Percentiles rank a stretch among this genome's conserved stretches.
phyloP scores from a whole-genome alignment of 2,329 filamentous ascomycete species.

The Ophiostoma montium region DNA sequence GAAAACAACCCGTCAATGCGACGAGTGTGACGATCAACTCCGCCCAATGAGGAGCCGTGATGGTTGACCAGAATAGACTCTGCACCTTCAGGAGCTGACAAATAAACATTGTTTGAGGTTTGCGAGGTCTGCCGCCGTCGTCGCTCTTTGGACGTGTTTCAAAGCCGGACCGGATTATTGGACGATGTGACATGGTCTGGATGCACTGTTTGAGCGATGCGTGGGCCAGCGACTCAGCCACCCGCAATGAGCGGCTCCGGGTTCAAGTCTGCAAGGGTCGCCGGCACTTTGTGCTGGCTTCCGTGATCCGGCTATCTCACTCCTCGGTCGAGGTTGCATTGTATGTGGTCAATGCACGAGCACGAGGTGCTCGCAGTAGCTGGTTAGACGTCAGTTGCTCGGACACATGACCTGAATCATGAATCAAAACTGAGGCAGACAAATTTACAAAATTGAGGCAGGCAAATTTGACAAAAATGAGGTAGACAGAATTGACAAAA shows the following conservation, averaged over 20 bases:
- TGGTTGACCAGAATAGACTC: neutral
- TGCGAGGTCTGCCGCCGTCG: too few relatives aligned
- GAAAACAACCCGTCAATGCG: slow-evolving; percentile 10
- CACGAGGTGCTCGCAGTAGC: too few relatives aligned
- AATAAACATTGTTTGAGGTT: too few relatives aligned
- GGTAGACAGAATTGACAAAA: too few relatives aligned
- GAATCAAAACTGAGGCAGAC: too few relatives aligned
- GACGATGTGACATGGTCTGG: neutral
- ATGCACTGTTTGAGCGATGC: neutral
- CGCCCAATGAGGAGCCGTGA: neutral
- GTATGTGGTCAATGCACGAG: too few relatives aligned
- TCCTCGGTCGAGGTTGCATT: neutral
- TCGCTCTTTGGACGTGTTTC: too few relatives aligned
- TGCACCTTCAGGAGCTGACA: too few relatives aligned
- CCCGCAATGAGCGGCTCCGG: neutral
- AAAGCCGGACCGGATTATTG: neutral
- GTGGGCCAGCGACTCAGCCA: neutral
- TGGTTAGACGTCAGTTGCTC: too few relatives aligned
- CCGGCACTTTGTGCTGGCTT: neutral
- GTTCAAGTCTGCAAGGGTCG: neutral
- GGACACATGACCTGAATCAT: too few relatives aligned
- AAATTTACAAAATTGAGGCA: too few relatives aligned
- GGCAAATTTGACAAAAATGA: too few relatives aligned
- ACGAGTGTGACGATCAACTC: neutral
- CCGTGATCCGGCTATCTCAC: neutral